These are phyloP conservation scores for Globisporangium camurandrum DNA, from an alignment of 352 stramenopile genomes.

Conservation along the genomic window DNA sequence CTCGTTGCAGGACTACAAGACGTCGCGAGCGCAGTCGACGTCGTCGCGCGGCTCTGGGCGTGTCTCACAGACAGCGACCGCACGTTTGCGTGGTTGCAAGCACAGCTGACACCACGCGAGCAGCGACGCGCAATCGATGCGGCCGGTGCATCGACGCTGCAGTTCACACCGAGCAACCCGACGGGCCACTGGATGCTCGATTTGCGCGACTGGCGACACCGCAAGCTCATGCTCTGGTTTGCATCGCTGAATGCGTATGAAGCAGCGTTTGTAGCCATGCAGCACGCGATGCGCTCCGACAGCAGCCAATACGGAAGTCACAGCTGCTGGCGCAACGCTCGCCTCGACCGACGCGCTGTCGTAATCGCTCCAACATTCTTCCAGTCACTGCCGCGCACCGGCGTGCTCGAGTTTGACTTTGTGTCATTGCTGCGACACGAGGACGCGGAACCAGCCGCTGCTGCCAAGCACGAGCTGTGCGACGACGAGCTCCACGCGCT, in stretches of 20 bases:
- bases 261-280: conserved; percentile 13
- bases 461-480: conserved; percentile 13
- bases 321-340: conserved; percentile 56
- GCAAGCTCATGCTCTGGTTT: conserved; percentile 65
- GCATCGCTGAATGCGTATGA: conserved; percentile 49
- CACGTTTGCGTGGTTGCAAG: conserved; percentile 40
- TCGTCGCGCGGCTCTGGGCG: conserved; percentile 45
- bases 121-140: conserved; percentile 50
- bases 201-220: conserved; percentile 38
- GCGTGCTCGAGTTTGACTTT: conserved; percentile 68
- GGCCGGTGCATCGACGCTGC: conserved; percentile 34
- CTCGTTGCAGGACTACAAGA: conserved; percentile 32
- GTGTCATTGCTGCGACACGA: conserved; percentile 48
- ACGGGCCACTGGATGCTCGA: conserved; percentile 55
- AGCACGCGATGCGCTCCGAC: conserved; percentile 45
- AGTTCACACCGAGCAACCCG: conserved; percentile 54
- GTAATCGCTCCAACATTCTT: conserved; percentile 55
- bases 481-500: conserved; percentile 34
- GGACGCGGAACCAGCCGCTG: conserved; percentile 13
- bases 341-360: conserved; percentile 48
- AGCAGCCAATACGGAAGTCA: conserved; percentile 49
- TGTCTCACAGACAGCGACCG: conserved; percentile 48
- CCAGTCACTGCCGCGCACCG: conserved; percentile 32
- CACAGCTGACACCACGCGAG: conserved; percentile 27
- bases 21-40: conserved; percentile 38